Evolutionary conservation across 192 early-diverging fungal species (phyloP).

Genomic region (Entomortierella parvispora): DNA sequence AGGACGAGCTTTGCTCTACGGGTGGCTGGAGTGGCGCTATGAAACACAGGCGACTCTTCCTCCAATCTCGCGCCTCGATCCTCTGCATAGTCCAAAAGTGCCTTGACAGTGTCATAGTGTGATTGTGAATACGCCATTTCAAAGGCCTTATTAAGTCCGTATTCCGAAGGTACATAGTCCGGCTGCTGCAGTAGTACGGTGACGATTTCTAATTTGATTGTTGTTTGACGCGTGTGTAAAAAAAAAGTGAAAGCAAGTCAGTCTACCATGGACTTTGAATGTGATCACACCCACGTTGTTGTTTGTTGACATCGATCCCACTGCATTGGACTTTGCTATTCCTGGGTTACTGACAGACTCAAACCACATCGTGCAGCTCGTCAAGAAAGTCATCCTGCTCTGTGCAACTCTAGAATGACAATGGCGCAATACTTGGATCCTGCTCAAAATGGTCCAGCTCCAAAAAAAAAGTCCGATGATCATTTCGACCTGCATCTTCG

Average conservation of each 20-base stretch:
- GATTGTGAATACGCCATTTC: constrained; percentile 45
- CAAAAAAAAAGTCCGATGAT: too few species aligned
- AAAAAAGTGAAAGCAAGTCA: not conserved
- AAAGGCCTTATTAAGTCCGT: constrained; percentile 47
- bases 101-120: constrained; percentile 26
- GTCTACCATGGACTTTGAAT: too few species aligned
- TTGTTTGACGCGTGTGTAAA: not conserved
- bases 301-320: too few species aligned
- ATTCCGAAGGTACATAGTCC: constrained; percentile 38
- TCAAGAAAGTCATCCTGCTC: too few species aligned
- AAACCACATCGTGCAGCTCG: too few species aligned
- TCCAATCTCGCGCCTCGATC: constrained; percentile 14
- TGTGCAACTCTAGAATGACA: too few species aligned
- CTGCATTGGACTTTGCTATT: too few species aligned
- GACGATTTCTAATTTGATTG: constrained; percentile 28
- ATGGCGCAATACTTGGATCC: too few species aligned
- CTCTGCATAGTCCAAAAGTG: constrained; percentile 40
- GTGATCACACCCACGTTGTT: too few species aligned
- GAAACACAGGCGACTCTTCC: not conserved
- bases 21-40: constrained; percentile 13
- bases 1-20: constrained; percentile 26
- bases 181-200: constrained; percentile 22
- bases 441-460: too few species aligned
- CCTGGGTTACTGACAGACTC: too few species aligned
- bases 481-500: too few species aligned